These are phyloP conservation scores for Penicillium griseofulvum DNA, from an alignment of 2,329 filamentous ascomycete species.

Conservation along the genomic window DNA sequence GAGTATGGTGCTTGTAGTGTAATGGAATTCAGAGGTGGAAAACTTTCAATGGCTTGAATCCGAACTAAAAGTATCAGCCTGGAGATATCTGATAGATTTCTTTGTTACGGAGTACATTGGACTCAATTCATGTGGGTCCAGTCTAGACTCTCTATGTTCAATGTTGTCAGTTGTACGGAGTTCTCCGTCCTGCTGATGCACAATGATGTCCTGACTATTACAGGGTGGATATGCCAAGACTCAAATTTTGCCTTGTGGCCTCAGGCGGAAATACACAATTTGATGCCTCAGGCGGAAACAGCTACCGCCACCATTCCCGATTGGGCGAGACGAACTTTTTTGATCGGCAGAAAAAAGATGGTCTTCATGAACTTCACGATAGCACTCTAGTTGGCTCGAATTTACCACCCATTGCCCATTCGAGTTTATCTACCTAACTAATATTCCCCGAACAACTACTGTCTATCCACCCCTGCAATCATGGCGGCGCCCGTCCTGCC, in stretches of 20 bases:
- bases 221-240: neutral
- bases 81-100: neutral
- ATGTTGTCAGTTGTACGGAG: too few species aligned
- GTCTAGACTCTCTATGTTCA: neutral
- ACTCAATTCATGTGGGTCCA: too few species aligned
- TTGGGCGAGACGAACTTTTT: constrained; percentile 24
- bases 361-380: constrained; percentile 20
- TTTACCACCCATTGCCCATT: neutral
- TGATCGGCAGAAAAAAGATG: constrained; percentile 29
- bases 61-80: neutral
- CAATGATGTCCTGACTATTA: neutral
- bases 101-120: too few species aligned
- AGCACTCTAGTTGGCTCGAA: constrained; percentile 2
- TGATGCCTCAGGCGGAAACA: constrained; percentile 20
- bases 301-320: constrained; percentile 24
- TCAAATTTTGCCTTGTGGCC: neutral
- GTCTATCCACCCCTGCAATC: constrained; percentile 13
- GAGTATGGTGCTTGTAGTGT: neutral
- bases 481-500: constrained; percentile 88
- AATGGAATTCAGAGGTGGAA: neutral
- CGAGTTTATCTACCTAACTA: neutral
- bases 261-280: neutral
- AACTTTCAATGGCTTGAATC: neutral
- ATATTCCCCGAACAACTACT: neutral
- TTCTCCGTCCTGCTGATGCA: neutral